phyloP scores from a whole-genome alignment of 768 basidiomycete genomes.

The Mycena polygramma region DNA sequence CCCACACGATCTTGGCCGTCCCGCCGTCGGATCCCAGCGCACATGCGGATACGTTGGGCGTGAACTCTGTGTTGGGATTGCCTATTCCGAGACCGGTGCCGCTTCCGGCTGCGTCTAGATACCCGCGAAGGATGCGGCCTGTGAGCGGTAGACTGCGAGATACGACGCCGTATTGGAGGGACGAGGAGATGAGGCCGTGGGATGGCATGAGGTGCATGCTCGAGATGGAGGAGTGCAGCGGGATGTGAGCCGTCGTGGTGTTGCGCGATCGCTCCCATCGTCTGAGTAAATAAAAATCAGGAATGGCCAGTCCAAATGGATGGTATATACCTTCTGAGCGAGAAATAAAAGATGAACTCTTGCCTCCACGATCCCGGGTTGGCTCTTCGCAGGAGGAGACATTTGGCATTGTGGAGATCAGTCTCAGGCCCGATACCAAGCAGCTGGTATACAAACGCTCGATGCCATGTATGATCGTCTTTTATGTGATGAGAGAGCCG shows the following conservation, averaged over 20 bases:
- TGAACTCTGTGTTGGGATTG: constrained; percentile 83
- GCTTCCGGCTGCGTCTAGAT: constrained; percentile 72
- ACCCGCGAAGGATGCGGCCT: constrained; percentile 79
- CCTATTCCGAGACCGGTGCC: constrained; percentile 72
- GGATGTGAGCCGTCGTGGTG: constrained; percentile 71
- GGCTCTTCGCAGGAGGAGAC: constrained; percentile 67
- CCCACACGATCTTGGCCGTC: constrained; percentile 81
- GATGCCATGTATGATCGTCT: constrained; percentile 84
- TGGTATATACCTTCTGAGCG: constrained; percentile 62
- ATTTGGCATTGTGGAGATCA: constrained; percentile 60
- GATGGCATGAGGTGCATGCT: constrained; percentile 72
- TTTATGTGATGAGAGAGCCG: constrained; percentile 73
- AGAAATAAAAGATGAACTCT: constrained; percentile 74
- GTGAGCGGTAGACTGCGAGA: constrained; percentile 79
- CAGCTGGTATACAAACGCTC: constrained; percentile 79
- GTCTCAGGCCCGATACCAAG: constrained; percentile 76
- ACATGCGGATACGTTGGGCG: constrained; percentile 74
- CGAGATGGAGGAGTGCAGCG: constrained; percentile 70
- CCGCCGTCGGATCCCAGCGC: constrained; percentile 71
- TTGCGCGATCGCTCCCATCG: constrained; percentile 79
- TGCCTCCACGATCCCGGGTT: constrained; percentile 72
- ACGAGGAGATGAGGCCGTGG: constrained; percentile 69
- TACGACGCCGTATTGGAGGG: constrained; percentile 77
- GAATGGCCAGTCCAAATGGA: constrained; percentile 11
- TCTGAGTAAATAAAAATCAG: constrained; percentile 51